These are phyloP conservation scores for Eucalyptus regnans DNA, from an alignment of 345 rosid species.

Conservation along the genomic window DNA sequence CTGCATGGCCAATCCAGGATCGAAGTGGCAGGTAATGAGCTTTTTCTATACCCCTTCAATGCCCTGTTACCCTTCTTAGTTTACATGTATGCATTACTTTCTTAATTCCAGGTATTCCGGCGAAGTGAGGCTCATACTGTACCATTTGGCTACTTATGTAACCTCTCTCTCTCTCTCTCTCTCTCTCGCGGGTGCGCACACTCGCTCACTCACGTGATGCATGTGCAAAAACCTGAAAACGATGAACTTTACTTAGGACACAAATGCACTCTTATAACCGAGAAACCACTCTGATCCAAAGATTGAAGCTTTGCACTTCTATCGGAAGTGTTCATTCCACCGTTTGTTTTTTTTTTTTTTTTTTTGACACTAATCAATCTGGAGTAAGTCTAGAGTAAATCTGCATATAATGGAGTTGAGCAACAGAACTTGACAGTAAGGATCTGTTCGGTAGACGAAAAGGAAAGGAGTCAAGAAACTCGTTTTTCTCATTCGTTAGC, in stretches of 20 bases:
- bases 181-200: no score
- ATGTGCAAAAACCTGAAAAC: neutral
- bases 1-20: conserved; percentile 68
- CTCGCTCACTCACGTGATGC: no score
- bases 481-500: neutral
- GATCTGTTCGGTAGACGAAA: neutral
- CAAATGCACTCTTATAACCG: neutral
- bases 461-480: neutral
- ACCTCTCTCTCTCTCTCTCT: neutral
- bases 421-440: neutral
- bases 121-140: conserved; percentile 58
- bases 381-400: neutral
- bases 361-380: neutral
- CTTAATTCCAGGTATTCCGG: conserved; percentile 60
- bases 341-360: neutral
- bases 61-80: neutral
- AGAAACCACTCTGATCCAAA: neutral
- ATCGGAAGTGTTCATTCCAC: neutral
- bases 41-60: neutral
- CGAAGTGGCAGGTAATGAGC: conserved; percentile 61
- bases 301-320: neutral
- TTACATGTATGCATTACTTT: neutral
- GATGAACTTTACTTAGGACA: neutral
- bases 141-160: conserved; percentile 47
- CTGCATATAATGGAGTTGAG: neutral